phyloP scores from a whole-genome alignment of 768 basidiomycete genomes.

The Sarcodon aspratus region DNA sequence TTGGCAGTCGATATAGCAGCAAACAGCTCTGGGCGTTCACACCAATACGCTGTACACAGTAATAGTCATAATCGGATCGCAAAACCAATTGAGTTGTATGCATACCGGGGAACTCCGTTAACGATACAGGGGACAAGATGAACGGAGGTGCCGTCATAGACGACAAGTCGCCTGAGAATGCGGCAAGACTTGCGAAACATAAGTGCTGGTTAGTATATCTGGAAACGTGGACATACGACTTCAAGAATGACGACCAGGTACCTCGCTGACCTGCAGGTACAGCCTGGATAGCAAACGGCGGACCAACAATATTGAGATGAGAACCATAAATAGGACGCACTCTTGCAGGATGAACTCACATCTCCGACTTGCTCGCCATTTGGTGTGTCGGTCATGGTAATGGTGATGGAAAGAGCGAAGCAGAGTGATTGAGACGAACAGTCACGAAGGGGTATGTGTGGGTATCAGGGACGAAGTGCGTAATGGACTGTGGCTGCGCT shows the following conservation, averaged over 20 bases:
- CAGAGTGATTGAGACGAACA: neutral
- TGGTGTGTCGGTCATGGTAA: conserved; percentile 2
- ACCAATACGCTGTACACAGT: conserved; percentile 76
- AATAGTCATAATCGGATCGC: conserved; percentile 2
- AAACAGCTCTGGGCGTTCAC: conserved; percentile 86
- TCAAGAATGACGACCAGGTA: conserved; percentile 86
- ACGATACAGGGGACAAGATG: conserved; percentile 82
- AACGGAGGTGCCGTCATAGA: conserved; percentile 81
- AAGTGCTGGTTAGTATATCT: conserved; percentile 3
- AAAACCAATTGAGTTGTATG: conserved; percentile 1
- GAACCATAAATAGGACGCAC: neutral
- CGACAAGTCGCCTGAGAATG: conserved; percentile 81
- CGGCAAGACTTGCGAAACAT: conserved; percentile 48
- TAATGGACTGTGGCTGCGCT: neutral
- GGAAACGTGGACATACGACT: conserved; percentile 47
- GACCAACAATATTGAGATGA: neutral
- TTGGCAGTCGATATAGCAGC: conserved; percentile 73
- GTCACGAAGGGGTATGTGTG: neutral
- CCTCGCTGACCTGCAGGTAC: conserved; percentile 77
- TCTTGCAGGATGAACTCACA: conserved; percentile 2
- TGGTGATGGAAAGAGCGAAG: neutral
- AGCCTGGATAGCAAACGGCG: conserved; percentile 25
- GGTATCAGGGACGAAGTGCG: neutral
- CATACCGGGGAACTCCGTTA: conserved; percentile 86
- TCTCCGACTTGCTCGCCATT: conserved; percentile 4